These are phyloP conservation scores for Nemania diffusa DNA, from an alignment of 2,329 filamentous ascomycete species.

Conservation along the genomic window DNA sequence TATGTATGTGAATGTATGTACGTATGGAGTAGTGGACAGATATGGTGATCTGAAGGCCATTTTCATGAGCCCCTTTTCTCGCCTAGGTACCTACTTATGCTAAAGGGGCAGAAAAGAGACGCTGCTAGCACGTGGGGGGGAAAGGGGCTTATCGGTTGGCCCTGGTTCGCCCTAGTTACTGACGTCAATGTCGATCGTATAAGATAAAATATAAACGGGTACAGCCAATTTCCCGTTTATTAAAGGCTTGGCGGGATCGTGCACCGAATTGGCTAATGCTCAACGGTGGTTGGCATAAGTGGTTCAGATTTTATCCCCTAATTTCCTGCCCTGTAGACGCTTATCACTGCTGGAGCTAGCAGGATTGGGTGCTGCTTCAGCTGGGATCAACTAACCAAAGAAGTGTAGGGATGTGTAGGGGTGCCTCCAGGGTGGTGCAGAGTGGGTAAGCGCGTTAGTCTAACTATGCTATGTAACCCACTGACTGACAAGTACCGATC, in stretches of 20 bases:
- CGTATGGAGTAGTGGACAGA: too few relatives aligned
- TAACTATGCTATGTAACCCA: neutral
- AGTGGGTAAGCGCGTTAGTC: conserved; percentile 1
- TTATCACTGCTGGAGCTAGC: conserved; percentile 14
- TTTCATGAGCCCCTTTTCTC: conserved; percentile 16
- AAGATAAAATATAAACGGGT: conserved; percentile 8
- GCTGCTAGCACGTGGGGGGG: conserved; percentile 32
- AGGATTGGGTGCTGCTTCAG: conserved; percentile 14
- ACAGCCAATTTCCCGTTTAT: conserved; percentile 39
- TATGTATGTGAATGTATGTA: too few relatives aligned
- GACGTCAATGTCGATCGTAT: conserved; percentile 26
- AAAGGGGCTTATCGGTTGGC: conserved; percentile 36
- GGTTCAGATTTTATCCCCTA: conserved; percentile 23
- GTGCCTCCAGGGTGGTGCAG: neutral
- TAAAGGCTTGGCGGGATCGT: conserved; percentile 32
- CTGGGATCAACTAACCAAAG: conserved; percentile 12
- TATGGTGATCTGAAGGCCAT: neutral
- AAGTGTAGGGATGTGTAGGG: neutral
- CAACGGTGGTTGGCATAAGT: conserved; percentile 26
- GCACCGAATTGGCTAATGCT: conserved; percentile 11
- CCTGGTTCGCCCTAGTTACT: conserved; percentile 23
- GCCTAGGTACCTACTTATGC: neutral
- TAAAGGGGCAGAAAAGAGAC: conserved; percentile 1
- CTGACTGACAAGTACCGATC: conserved; percentile 31
- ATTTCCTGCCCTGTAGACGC: conserved; percentile 16